Base-by-base conservation (phyloP, 257 asterid genomes). In the Capsicum baccatum region DNA sequence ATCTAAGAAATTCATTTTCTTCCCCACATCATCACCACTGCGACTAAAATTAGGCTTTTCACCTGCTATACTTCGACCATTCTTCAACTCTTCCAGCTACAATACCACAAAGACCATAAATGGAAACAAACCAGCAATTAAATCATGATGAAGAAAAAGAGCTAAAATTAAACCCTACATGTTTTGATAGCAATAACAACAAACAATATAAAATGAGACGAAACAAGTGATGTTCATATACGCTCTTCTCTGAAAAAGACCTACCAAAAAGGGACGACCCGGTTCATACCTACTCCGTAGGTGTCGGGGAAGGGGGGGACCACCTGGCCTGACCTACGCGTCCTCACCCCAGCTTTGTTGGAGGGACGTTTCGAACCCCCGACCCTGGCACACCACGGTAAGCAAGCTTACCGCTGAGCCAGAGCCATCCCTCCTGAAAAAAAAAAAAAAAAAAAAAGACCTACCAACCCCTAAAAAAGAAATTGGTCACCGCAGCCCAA, bases 11-110 rank as follows among this genome's bases (percentile, higher is more conserved):
- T 82, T 89, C 81, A 86, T 59, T 69, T 85, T 83, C 64, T 21
- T 87, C 64, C 37, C 83, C 79, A 55, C 78, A 50, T 58, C 85
- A 50, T 17, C 83, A 42, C 42, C 89, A 82, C 84, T 86, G 83
- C 4, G 81, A 58, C 73, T 68, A 79, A 74, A 55, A 82, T 78
- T 83, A 17, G 21, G 86, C 85, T 86, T 89, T 74, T 81, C 87
- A 83, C 57, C 80, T n/a, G 84, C 84, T 86, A 84, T 84, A 82
- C 88, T 89, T 83, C 60, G 87, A 69, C 82, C 89, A 80, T 81
- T 68, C 88, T 91, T 94, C 84, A 89, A 80, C 64, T 94, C 98
- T 86, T 89, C 95, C 67, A 97, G 81, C 99, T 97, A 94, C 87
- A 88, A 39, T 73, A 17, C 60, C 66, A 84, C 54, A 54, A 73